Evolutionary conservation across 306 rosid genomes (phyloP).

Genomic region (Biancaea sappan): DNA sequence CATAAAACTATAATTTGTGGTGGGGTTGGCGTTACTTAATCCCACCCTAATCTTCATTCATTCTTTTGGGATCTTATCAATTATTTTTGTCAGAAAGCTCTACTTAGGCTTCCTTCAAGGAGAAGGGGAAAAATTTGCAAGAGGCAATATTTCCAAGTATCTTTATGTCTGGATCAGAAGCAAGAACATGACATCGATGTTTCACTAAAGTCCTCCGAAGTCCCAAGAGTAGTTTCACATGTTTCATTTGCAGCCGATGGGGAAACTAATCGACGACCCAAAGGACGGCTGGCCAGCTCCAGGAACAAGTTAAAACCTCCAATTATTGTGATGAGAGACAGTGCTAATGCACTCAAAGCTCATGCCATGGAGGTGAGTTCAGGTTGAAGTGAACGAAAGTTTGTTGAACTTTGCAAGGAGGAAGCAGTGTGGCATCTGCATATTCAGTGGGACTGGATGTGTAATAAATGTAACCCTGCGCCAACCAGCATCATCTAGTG

Average conservation of each 20-base stretch:
- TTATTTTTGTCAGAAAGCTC: conserved; percentile 43
- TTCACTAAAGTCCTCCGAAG: conserved; percentile 40
- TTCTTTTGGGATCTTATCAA: conserved; percentile 56
- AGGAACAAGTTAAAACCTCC: conserved; percentile 81
- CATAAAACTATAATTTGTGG: conserved; percentile 29
- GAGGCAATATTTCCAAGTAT: background rate
- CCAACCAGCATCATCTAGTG: conserved; percentile 68
- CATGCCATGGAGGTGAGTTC: conserved; percentile 87
- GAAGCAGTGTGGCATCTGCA: conserved; percentile 77
- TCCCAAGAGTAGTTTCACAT: conserved; percentile 58
- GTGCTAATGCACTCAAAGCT: conserved; percentile 72
- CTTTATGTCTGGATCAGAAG: conserved; percentile 49
- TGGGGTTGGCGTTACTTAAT: conserved; percentile 65
- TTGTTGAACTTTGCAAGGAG: conserved; percentile 79
- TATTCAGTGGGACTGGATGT: conserved; percentile 75
- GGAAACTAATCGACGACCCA: conserved; percentile 60
- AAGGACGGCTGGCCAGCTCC: conserved; percentile 73
- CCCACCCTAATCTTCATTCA: conserved; percentile 63
- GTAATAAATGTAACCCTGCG: conserved; percentile 78
- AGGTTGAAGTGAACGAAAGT: conserved; percentile 79
- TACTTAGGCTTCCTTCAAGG: conserved; percentile 50
- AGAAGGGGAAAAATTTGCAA: conserved; percentile 31
- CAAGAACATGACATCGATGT: conserved; percentile 64
- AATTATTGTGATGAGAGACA: conserved; percentile 70
- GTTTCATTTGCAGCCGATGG: conserved; percentile 60